Base-by-base conservation (phyloP, 2,329 filamentous ascomycete species). In the Fusarium sp. region DNA sequence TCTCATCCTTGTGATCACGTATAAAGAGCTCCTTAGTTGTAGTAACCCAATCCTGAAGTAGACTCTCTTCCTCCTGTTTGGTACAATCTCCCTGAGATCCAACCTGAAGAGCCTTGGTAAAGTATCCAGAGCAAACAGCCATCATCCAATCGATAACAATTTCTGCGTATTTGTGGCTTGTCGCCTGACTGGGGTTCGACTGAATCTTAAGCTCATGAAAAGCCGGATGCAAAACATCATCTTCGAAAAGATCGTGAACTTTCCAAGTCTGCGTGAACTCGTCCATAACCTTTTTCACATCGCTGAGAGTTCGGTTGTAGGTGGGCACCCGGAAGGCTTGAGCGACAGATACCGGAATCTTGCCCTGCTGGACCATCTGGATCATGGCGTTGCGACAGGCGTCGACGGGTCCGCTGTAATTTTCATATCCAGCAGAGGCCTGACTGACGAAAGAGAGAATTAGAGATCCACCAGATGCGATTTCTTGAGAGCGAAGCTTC, bases 71-170 rank as follows among this genome's bases (percentile, higher is more conserved):
- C 5, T 60, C 48, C 1, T 25, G 10, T 14, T 25, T 25, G 7
- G 23, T 37, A 23, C 45, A 45, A 1, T 10, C 18, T 0, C 58
- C 38, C 10, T 31, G 14, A 15, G 38, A 35, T 11, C 58, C 58
- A 12, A 55, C 11, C 6, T 44, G 42, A 3, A 60, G 48, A n/a
- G 58, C 58, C 14, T 60, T 60, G 15, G 18, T n/a, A 19, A 60
- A 60, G 15, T 55, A 60, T 7, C 48, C 38, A 38, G 58, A 60
- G 38, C 58, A 60, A 18, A 60, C 58, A 25, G 58, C 58, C 58
- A 60, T 60, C 58, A 60, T 60, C 58, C 58, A 60, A 12, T 60
- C 58, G 27, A 60, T 55, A 5, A 60, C 58, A 4, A 44, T 10
- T 14, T 37, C 21, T 6, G 38, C 31, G 23, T 60, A 55, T 11